Evolutionary conservation across 768 basidiomycete genomes (phyloP), one percentile per base, ranked within the genome.

Genomic region (Termitomyces sp.): DNA sequence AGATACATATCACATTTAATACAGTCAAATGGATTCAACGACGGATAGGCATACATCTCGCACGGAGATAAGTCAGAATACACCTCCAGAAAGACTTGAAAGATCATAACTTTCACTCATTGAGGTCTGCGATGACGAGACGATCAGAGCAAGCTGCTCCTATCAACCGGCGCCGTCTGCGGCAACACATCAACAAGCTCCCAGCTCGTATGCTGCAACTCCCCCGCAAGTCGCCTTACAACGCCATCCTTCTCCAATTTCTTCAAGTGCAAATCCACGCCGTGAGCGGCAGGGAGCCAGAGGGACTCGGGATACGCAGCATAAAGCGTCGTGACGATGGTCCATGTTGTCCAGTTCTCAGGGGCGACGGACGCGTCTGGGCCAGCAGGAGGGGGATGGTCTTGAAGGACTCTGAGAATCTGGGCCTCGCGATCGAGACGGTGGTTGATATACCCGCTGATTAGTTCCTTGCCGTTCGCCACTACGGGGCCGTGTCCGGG

Each of bases 401-500:
- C 67, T 22, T 74, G 66, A 28, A 90, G 68, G 10, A 82, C 68
- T 18, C 71, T 67, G 1, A 97, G 49, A 36, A 98, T 84, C 73
- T 98, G 87, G 8, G 75, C 73, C 68, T 98, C 96, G 52, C 94
- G 78, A 60, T 90, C 82, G 55, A 87, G 76, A 9, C 95, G 83
- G 66, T 98, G 94, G 34, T 80, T 68, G 58, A 94, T 88, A 67
- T 98, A 97, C 48, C 74, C 79, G 48, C 73, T 67, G 64, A 98
- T 85, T 31, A 83, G 74, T 36, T 77, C 75, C 41, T 77, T 69
- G 6, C 88, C 90, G 15, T 90, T 76, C 6, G 70, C 58, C 2
- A 95, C 81, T 34, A 90, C 84, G 5, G 90, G 87, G 0, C 96
- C 96, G 61, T 98, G 96, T 0, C 85, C 94, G 0, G 95, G 94